Evolutionary conservation across 2,329 filamentous ascomycete genomes (phyloP), one percentile per base, ranked within the genome.

Genomic region (Penicillium sclerotigenum): DNA sequence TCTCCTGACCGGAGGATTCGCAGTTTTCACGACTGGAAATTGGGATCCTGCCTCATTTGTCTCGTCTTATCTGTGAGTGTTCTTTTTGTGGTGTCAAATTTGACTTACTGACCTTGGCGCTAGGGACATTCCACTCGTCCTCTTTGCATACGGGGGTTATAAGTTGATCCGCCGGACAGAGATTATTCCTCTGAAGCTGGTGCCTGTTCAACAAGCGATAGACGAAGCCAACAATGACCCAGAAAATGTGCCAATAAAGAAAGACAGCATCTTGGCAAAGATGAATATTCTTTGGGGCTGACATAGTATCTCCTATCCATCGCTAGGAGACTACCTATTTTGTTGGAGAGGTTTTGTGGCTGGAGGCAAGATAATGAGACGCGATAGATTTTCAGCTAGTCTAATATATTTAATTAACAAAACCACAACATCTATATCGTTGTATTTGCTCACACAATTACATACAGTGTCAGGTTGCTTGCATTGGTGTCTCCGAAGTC

Each of bases 1-100:
- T 57, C 74, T 91, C 4, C 77, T 91, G 38, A 91, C 88, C 4
- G 83, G 84, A 36, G 88, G 88, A 0, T 91, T 91, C 62, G 37
- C 75, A 2, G 82, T 84, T 4, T 87, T 87, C 56, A 84, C 83
- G 1, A 72, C 72, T 34, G 84, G 84, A 2, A 80, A 83, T 55
- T 87, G 84, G 83, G 75, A 81, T 53, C 65, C 81, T 0, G 78
- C 78, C 20, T 75, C 71, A 1, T 87, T 87, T 60, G 79, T 87
- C 1, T 86, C 84, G 0, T 80, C 83, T 0, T 87, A 87, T 58
- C 65, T 87, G 81, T 87, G 79, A 74, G 75, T 87, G 0, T 2
- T 20, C 4, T 31, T 37, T 5, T 16, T 3, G 11, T 4, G 5
- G 3, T 26, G 10, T n/a, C 37, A 1, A 28, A 5, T 3, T 1